Conservation (phyloP, 208 protist genomes). For the Trypanosoma melophagium region DNA sequence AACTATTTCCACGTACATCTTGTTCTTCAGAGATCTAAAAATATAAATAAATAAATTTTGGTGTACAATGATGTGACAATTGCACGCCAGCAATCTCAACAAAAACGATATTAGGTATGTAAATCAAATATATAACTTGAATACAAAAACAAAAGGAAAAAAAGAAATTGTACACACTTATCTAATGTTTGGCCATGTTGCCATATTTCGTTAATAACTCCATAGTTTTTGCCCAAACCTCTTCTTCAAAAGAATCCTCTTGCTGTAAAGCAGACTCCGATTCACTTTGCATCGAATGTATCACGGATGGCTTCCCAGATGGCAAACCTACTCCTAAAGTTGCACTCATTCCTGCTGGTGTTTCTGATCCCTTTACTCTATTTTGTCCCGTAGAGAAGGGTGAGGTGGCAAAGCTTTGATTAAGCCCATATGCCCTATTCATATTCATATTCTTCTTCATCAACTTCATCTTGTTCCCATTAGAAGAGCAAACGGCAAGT, state of each 20-base stretch:
- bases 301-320: background rate
- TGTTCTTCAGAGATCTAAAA: no score
- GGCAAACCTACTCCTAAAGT: background rate
- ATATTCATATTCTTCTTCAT: no score
- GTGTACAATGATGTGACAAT: no score
- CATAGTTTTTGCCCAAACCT: slow-evolving; percentile 46
- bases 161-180: slow-evolving; percentile 2
- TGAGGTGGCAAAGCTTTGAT: slow-evolving; percentile 13
- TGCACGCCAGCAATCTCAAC: no score
- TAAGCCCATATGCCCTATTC: background rate
- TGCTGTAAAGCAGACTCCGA: background rate
- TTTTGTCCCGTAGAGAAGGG: background rate
- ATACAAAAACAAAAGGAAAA: background rate
- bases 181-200: slow-evolving; percentile 10
- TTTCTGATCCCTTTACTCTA: background rate
- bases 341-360: background rate
- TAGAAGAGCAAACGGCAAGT: background rate
- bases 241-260: slow-evolving; percentile 35
- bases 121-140: no score
- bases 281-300: background rate
- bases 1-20: no score
- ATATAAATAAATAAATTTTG: no score
- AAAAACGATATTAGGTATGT: no score
- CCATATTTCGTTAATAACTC: slow-evolving; percentile 52
- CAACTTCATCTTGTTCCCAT: no score